Conservation (phyloP, 2,329 filamentous ascomycete genomes). For the Eutypa lata region DNA sequence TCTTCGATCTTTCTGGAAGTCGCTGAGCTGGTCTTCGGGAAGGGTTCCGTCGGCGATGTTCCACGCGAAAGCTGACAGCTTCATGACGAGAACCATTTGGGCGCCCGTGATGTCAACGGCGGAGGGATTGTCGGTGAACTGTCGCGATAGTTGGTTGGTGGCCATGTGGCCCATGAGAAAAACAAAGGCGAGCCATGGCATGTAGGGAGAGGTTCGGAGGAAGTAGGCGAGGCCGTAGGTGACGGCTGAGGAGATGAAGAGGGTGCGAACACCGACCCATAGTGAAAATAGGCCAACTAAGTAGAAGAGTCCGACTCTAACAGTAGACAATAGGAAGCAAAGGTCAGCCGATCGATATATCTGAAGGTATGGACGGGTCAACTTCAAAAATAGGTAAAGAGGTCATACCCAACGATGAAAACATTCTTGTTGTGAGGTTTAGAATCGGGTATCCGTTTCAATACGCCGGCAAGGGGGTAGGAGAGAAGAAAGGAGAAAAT, state of each 20-base stretch:
- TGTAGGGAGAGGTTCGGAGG: conserved; percentile 76
- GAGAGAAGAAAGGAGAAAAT: conserved; percentile 87
- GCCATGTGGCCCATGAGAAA: conserved; percentile 97
- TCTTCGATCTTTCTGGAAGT: conserved; percentile 79
- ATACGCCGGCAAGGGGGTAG: conserved; percentile 81
- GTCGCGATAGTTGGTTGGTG: conserved; percentile 79
- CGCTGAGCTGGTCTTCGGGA: conserved; percentile 74
- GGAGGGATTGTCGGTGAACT: conserved; percentile 63
- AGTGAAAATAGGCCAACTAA: conserved; percentile 90
- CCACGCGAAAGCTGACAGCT: conserved; percentile 95
- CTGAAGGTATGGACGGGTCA: conserved; percentile 1
- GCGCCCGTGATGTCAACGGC: conserved; percentile 86
- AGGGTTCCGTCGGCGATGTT: conserved; percentile 91
- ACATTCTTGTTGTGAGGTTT: conserved; percentile 82
- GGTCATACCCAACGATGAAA: conserved; percentile 71
- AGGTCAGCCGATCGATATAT: conserved; percentile 9
- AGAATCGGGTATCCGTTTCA: conserved; percentile 87
- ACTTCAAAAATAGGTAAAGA: neutral
- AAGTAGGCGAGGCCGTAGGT: conserved; percentile 82
- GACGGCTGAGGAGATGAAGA: conserved; percentile 74
- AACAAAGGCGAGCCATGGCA: conserved; percentile 95
- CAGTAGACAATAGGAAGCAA: neutral
- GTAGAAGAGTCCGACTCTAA: conserved; percentile 65
- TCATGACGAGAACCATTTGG: conserved; percentile 99
- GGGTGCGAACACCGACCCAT: conserved; percentile 77